phyloP scores from a whole-genome alignment of 208 protist genomes.

The Leishmania gerbilli region DNA sequence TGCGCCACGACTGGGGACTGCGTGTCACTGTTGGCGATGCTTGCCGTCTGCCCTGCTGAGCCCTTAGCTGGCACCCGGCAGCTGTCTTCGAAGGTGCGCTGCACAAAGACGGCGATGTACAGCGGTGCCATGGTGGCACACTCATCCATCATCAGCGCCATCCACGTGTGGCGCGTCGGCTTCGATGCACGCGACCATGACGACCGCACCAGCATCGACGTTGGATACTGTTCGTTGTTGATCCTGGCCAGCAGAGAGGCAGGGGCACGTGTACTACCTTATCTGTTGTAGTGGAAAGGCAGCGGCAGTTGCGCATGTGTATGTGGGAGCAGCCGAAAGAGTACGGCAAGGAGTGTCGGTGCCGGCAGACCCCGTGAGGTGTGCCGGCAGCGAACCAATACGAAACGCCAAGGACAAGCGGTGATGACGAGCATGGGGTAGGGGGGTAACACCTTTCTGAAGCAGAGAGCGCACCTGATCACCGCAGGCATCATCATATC shows the following conservation, averaged over 20 bases:
- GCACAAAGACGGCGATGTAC: constrained; percentile 17
- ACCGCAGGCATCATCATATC: no score
- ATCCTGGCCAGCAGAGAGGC: background rate
- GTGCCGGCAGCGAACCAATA: background rate
- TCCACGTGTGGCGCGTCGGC: constrained; percentile 29
- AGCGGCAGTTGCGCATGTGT: background rate
- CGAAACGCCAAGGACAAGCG: background rate
- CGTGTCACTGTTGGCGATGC: background rate
- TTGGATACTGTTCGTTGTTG: background rate
- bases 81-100: constrained; percentile 6
- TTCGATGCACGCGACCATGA: constrained; percentile 5
- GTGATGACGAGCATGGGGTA: background rate
- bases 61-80: background rate
- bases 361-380: background rate
- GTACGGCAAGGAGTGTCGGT: no score
- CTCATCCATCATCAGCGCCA: constrained; percentile 33
- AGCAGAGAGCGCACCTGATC: background rate
- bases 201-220: constrained; percentile 14
- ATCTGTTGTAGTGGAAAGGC: background rate
- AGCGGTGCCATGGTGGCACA: constrained; percentile 17
- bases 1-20: background rate
- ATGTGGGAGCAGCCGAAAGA: background rate
- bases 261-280: background rate
- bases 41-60: background rate
- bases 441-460: background rate